Conservation (phyloP, 2,329 filamentous ascomycete genomes). For the Blastomyces silverae region DNA sequence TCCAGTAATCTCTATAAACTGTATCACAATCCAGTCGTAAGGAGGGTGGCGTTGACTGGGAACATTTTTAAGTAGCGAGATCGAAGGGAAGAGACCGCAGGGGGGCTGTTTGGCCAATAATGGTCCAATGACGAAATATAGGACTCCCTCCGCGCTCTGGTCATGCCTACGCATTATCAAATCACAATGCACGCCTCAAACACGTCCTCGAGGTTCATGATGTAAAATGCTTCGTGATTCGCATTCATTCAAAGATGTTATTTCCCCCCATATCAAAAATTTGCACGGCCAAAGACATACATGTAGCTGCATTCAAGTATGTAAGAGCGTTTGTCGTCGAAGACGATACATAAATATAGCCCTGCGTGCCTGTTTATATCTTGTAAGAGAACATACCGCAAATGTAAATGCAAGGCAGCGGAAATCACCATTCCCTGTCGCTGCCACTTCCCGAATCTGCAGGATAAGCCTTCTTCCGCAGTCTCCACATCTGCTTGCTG, state of each 20-base stretch:
- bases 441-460: slow-evolving; percentile 30
- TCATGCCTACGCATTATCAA: too few species aligned
- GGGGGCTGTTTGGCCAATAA: not conserved
- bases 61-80: not conserved
- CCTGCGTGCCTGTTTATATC: not conserved
- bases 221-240: not conserved
- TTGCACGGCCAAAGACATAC: not conserved
- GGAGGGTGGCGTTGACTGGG: not conserved
- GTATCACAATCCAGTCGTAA: not conserved
- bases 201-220: not conserved
- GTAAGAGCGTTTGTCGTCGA: not conserved
- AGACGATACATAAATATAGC: not conserved
- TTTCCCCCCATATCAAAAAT: not conserved
- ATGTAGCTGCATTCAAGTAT: not conserved
- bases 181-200: not conserved
- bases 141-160: too few species aligned
- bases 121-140: not conserved
- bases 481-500: slow-evolving; percentile 31
- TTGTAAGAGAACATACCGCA: not conserved
- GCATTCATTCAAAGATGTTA: not conserved
- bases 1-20: not conserved
- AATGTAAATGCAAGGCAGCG: not conserved
- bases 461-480: slow-evolving; percentile 36
- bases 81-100: not conserved
- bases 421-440: slow-evolving; percentile 30